Conservation (phyloP, 148 eudicot genomes). For the Vaccinium myrtillus region DNA sequence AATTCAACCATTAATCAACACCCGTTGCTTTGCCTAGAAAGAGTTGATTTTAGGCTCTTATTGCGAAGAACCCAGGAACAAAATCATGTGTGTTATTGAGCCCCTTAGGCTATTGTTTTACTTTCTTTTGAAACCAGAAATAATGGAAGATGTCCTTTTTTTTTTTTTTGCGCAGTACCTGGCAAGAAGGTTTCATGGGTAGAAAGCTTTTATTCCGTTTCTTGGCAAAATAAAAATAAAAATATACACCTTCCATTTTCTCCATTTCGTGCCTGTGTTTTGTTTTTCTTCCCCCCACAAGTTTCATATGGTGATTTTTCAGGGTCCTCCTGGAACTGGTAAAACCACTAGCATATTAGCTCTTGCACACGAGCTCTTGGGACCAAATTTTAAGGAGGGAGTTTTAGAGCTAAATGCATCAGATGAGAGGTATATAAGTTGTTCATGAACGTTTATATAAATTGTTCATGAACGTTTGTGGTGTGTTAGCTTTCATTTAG, state of each 20-base stretch:
- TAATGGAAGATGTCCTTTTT: neutral
- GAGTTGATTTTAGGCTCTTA: neutral
- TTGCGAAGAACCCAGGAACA: too few species aligned
- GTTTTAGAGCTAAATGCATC: conserved; percentile 96
- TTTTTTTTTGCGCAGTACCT: neutral
- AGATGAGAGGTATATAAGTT: conserved; percentile 64
- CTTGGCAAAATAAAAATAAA: neutral
- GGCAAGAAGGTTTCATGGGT: neutral
- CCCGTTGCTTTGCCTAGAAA: neutral
- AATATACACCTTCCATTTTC: neutral
- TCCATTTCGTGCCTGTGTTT: too few species aligned
- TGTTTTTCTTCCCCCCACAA: neutral
- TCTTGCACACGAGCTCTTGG: conserved; percentile 92
- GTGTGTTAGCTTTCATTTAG: neutral
- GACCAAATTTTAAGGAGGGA: conserved; percentile 80
- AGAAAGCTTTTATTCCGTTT: neutral
- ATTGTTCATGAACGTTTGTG: neutral
- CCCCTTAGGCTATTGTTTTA: neutral
- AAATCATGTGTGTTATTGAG: neutral
- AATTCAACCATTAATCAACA: neutral
- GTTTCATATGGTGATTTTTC: neutral
- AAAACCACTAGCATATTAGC: conserved; percentile 95
- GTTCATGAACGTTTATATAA: conserved; percentile 2
- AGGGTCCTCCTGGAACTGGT: conserved; percentile 99
- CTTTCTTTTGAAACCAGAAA: neutral